Evolutionary conservation across 2,329 filamentous ascomycete genomes (phyloP).

Genomic region (Colletotrichum trifolii): DNA sequence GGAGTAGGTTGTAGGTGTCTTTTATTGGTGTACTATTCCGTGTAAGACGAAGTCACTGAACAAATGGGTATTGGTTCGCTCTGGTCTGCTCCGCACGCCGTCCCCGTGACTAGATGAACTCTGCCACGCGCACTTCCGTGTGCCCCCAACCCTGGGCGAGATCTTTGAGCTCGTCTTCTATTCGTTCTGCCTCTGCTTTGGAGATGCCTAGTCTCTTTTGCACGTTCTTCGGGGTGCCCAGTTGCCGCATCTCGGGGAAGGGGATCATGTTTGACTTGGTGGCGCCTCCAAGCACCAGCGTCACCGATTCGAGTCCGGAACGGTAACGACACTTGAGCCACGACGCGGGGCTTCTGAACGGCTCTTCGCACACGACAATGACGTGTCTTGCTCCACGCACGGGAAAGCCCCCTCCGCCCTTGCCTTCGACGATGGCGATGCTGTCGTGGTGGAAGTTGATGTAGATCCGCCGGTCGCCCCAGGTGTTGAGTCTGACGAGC

Average conservation of each 20-base stretch:
- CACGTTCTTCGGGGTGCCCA: conserved; percentile 12
- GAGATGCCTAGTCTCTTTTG: conserved; percentile 13
- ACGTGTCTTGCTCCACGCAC: conserved; percentile 29
- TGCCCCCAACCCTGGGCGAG: conserved; percentile 30
- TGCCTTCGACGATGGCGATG: conserved; percentile 31
- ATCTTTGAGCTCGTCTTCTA: conserved; percentile 20
- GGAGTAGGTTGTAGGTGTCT: conserved; percentile 52
- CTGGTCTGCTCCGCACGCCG: conserved; percentile 1
- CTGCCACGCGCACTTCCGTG: conserved; percentile 20
- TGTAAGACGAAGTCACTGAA: background rate
- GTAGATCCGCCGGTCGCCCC: conserved; percentile 33
- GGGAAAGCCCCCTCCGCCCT: conserved; percentile 32
- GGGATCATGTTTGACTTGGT: background rate
- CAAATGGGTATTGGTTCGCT: conserved; percentile 31
- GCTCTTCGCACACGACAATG: conserved; percentile 31
- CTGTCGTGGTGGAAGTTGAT: conserved; percentile 22
- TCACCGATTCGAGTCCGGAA: conserved; percentile 22
- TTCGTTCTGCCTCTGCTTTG: conserved; percentile 26
- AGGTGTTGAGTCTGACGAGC: conserved; percentile 28
- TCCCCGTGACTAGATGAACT: conserved; percentile 10
- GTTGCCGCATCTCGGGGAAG: conserved; percentile 17
- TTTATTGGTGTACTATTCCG: background rate
- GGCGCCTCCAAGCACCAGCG: conserved; percentile 21
- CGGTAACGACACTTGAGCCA: conserved; percentile 34
- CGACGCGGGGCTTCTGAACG: conserved; percentile 24